Evolutionary conservation across 176 grass and related monocot species (phyloP).

Genomic region (Carex kokanica): DNA sequence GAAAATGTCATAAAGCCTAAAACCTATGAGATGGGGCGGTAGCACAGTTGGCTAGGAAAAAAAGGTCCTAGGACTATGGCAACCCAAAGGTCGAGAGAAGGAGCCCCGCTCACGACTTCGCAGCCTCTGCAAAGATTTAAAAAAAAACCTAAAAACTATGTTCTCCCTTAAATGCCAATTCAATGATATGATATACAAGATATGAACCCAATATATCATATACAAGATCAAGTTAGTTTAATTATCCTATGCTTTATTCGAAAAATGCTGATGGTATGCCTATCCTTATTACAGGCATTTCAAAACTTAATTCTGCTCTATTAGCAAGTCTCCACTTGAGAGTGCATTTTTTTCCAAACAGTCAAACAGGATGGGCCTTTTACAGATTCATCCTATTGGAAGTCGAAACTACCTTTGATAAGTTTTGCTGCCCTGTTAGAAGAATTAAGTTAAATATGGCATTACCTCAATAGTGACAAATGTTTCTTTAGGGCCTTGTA

Average conservation of each 20-base stretch:
- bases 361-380: neutral
- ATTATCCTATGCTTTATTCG: neutral
- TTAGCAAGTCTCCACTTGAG: neutral
- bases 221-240: neutral
- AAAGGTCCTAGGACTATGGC: too few relatives aligned
- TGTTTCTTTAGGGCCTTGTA: constrained; percentile 94
- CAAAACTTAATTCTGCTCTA: neutral
- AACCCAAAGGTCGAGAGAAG: too few relatives aligned
- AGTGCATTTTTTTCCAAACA: neutral
- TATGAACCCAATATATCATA: neutral
- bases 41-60: too few relatives aligned
- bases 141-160: neutral
- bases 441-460: constrained; percentile 17
- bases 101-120: too few relatives aligned
- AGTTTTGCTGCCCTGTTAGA: neutral
- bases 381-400: neutral
- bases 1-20: neutral
- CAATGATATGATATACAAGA: neutral
- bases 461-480: constrained; percentile 86
- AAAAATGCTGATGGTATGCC: neutral
- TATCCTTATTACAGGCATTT: neutral
- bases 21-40: neutral
- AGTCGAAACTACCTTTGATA: neutral
- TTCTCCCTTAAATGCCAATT: neutral
- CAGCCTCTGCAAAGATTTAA: too few relatives aligned